Evolutionary conservation across 2,329 filamentous ascomycete genomes (phyloP).

Genomic region (Thermomyces lanuginosus): DNA sequence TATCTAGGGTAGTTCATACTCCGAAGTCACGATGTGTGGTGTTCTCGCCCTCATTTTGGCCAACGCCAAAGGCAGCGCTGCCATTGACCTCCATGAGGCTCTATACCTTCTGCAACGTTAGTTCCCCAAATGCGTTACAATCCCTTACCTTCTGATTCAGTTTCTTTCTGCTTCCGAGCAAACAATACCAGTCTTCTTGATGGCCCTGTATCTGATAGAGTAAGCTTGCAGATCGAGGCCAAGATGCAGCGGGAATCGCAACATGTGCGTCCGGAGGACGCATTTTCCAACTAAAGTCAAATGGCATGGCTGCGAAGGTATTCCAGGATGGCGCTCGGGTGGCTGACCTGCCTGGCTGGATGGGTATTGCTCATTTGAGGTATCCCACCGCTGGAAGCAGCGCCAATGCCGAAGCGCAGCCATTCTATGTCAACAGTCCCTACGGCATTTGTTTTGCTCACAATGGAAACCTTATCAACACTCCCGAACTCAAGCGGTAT

Average conservation of each 20-base stretch:
- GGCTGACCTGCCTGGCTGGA: constrained; percentile 61
- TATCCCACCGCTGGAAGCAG: constrained; percentile 83
- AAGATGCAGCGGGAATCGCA: constrained; percentile 78
- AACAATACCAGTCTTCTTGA: background rate
- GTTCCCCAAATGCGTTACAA: constrained; percentile 15
- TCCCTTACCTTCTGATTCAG: background rate
- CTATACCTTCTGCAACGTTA: constrained; percentile 51
- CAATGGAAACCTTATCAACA: constrained; percentile 82
- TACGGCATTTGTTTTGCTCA: constrained; percentile 69
- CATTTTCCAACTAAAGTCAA: constrained; percentile 79
- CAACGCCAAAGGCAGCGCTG: constrained; percentile 35
- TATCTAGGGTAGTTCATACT: background rate
- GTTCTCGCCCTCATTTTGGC: constrained; percentile 46
- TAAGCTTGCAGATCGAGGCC: constrained; percentile 43
- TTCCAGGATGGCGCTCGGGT: constrained; percentile 66
- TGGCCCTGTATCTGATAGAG: too few relatives aligned
- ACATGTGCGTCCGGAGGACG: constrained; percentile 58
- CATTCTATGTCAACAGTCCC: constrained; percentile 79
- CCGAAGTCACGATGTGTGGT: constrained; percentile 49
- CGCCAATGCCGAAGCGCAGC: constrained; percentile 71
- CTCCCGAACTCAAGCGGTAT: constrained; percentile 50
- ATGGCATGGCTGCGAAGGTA: constrained; percentile 71
- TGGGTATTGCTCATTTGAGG: constrained; percentile 72
- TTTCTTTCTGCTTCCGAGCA: too few relatives aligned
- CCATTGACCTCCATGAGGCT: constrained; percentile 52